Percentiles rank a stretch among this genome's conserved stretches.
Evolutionary conservation across 179 eudicot genomes (phyloP).

Genomic region (Vitellaria paradoxa): DNA sequence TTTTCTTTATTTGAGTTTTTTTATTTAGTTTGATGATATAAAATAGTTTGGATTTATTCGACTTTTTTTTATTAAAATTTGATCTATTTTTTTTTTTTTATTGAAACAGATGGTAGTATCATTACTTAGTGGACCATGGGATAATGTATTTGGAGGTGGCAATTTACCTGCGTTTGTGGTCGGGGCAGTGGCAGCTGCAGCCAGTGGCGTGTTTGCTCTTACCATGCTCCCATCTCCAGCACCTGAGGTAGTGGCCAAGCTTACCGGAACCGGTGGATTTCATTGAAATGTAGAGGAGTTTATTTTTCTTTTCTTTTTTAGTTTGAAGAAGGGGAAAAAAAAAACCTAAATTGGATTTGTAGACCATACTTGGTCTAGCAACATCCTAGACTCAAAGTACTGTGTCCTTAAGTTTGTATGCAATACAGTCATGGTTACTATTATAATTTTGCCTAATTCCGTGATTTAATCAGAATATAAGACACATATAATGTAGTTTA

Average conservation of each 20-base stretch:
- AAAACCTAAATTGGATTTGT: no score
- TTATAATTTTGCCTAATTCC: no score
- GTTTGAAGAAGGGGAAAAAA: neutral
- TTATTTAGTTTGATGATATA: neutral
- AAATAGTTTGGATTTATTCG: neutral
- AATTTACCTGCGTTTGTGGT: conserved; percentile 79
- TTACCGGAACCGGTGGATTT: conserved; percentile 29
- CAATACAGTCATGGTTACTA: no score
- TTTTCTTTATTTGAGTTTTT: neutral
- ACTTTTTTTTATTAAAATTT: no score
- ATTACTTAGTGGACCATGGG: conserved; percentile 74
- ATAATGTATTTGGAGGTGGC: conserved; percentile 76
- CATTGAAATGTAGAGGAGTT: conserved; percentile 16
- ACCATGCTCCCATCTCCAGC: conserved; percentile 77
- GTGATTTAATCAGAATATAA: no score
- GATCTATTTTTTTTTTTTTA: no score
- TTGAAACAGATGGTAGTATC: conserved; percentile 75
- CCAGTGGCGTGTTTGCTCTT: conserved; percentile 60
- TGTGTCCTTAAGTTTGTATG: no score
- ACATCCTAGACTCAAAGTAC: no score
- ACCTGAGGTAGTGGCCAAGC: conserved; percentile 32
- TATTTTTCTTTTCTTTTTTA: neutral
- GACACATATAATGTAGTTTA: no score
- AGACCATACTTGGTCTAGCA: no score
- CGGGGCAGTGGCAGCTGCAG: conserved; percentile 61